A percentile compares a stretch with the other conserved stretches of the same genome.
Evolutionary conservation across 768 basidiomycete species (phyloP).

Genomic region (Tricholoma saponaceum): DNA sequence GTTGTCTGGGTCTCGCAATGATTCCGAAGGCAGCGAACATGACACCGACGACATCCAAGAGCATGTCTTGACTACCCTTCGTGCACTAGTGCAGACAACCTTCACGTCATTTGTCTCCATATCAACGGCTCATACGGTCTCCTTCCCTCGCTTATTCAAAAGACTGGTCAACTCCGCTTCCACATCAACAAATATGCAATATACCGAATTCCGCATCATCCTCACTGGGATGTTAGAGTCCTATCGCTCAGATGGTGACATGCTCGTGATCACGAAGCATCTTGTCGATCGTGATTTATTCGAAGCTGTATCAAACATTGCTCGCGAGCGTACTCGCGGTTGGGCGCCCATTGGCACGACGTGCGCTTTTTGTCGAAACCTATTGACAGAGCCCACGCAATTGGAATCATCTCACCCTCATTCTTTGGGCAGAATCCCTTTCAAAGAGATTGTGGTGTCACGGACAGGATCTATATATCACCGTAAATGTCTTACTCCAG

Average conservation of each 20-base stretch:
- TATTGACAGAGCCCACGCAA: conserved; percentile 26
- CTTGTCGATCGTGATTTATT: conserved; percentile 82
- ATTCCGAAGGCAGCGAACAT: conserved; percentile 1
- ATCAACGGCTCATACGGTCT: conserved; percentile 72
- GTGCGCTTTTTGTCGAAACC: conserved; percentile 52
- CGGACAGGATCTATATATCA: conserved; percentile 64
- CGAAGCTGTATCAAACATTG: conserved; percentile 58
- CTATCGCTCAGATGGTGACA: conserved; percentile 88
- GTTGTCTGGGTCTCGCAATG: conserved; percentile 43
- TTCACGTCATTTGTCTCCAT: conserved; percentile 83
- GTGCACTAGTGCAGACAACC: conserved; percentile 77
- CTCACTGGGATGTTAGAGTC: conserved; percentile 94
- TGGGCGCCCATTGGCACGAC: conserved; percentile 50
- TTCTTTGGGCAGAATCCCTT: conserved; percentile 13
- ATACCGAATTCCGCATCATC: conserved; percentile 89
- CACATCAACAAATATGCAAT: conserved; percentile 59
- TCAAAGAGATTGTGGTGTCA: conserved; percentile 39
- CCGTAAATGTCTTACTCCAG: conserved; percentile 29
- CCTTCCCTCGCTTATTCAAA: conserved; percentile 91
- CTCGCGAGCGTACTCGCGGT: conserved; percentile 53
- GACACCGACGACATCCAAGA: conserved; percentile 12
- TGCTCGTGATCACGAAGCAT: conserved; percentile 79
- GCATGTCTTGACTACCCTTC: conserved; percentile 48
- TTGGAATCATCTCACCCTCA: conserved; percentile 7
- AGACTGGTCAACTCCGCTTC: conserved; percentile 78